Conservation (phyloP, 176 grass and related monocot species). For the Musa beccarii region DNA sequence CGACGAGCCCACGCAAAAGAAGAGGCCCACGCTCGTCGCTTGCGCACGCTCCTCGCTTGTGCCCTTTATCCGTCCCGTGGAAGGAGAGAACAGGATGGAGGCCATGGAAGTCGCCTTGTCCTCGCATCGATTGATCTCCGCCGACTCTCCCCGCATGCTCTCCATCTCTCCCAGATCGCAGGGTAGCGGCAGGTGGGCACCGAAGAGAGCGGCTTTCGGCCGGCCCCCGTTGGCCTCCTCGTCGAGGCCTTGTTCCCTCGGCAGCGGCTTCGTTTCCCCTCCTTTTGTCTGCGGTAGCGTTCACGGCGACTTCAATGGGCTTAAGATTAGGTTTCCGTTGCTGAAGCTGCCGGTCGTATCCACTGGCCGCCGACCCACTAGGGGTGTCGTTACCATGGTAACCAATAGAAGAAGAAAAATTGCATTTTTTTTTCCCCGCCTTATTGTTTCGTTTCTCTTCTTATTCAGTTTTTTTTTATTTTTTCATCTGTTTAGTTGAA, state of each 20-base stretch:
- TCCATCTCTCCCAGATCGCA: not conserved
- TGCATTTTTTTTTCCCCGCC: too few species aligned
- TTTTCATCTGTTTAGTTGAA: too few species aligned
- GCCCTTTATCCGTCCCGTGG: too few species aligned
- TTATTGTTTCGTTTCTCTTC: too few species aligned
- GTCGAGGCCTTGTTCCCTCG: not conserved
- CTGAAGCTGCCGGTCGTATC: not conserved
- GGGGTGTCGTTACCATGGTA: conserved; percentile 27
- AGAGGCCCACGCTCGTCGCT: too few species aligned
- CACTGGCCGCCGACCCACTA: not conserved
- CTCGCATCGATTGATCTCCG: conserved; percentile 2
- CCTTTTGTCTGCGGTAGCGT: conserved; percentile 11
- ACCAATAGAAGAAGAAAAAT: not conserved
- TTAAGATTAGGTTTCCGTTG: conserved; percentile 13
- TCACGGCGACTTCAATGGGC: conserved; percentile 16
- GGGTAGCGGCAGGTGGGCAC: not conserved
- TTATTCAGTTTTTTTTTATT: too few species aligned
- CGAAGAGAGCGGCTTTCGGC: not conserved
- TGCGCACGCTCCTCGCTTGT: too few species aligned
- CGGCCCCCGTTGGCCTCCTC: not conserved
- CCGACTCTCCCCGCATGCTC: not conserved
- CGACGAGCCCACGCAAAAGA: too few species aligned
- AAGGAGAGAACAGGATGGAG: not conserved
- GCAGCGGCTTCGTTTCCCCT: not conserved
- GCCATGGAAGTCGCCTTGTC: conserved; percentile 19